A percentile compares a stretch with the other conserved stretches of the same genome.
Conservation (phyloP, 1,284 basidiomycete species). For the Leccinum fallax region DNA sequence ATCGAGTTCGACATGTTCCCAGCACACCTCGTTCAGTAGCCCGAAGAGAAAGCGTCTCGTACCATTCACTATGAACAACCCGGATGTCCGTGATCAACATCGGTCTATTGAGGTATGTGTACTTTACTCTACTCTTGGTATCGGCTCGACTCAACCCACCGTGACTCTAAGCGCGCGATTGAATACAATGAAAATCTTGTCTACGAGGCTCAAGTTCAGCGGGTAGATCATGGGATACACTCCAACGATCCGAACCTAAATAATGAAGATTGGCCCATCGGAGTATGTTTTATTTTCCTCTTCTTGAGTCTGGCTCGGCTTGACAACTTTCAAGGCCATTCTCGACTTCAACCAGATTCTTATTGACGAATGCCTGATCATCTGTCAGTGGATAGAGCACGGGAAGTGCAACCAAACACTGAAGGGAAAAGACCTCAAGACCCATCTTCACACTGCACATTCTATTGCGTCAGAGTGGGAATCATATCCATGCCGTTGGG, state of each 20-base stretch:
- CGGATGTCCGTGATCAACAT: neutral
- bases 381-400: conserved; percentile 12
- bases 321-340: neutral
- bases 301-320: neutral
- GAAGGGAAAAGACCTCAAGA: conserved; percentile 2
- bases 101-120: conserved; percentile 8
- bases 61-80: neutral
- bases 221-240: neutral
- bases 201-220: neutral
- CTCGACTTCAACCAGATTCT: conserved; percentile 4
- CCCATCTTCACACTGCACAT: conserved; percentile 11
- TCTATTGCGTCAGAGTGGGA: conserved; percentile 3
- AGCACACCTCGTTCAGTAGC: neutral
- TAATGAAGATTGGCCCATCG: neutral
- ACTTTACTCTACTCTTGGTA: neutral
- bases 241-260: neutral
- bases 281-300: conserved; percentile 2
- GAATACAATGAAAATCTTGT: neutral
- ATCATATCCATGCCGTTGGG: conserved; percentile 17
- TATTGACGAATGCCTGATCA: conserved; percentile 7
- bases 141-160: neutral
- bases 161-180: neutral
- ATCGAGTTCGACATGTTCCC: neutral
- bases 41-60: neutral
- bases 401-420: neutral